These are phyloP conservation scores for Vigna unguiculata DNA, from an alignment of 306 rosid species.

Conservation along the genomic window DNA sequence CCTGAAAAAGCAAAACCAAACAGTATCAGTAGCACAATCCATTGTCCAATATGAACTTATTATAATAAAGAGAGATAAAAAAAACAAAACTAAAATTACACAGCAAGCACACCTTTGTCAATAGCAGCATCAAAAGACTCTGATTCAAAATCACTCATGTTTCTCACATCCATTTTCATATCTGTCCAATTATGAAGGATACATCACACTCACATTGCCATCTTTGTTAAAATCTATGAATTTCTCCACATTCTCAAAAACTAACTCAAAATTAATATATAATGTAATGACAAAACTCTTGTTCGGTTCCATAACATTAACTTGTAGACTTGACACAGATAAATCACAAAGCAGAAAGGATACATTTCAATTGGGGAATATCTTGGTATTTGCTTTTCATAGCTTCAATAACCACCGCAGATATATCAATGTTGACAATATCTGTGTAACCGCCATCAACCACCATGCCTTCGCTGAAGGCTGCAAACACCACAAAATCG, in stretches of 20 bases:
- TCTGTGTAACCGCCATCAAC: slow-evolving; percentile 82
- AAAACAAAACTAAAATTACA: neutral
- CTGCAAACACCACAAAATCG: slow-evolving; percentile 47
- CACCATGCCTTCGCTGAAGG: slow-evolving; percentile 79
- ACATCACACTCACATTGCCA: slow-evolving; percentile 26
- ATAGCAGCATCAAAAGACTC: slow-evolving; percentile 69
- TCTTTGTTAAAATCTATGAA: neutral
- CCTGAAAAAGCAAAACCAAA: slow-evolving; percentile 61
- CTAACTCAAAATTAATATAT: neutral
- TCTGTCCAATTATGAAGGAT: slow-evolving; percentile 58
- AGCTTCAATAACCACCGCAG: slow-evolving; percentile 76
- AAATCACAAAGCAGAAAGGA: slow-evolving; percentile 39
- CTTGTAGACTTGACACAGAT: neutral
- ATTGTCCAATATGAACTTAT: neutral
- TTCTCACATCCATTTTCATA: slow-evolving; percentile 82
- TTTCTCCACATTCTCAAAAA: neutral
- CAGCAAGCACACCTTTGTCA: slow-evolving; percentile 70
- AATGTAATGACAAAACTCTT: neutral
- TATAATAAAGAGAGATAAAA: neutral
- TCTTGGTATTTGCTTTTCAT: slow-evolving; percentile 66
- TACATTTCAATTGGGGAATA: slow-evolving; percentile 70
- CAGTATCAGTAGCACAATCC: slow-evolving; percentile 34
- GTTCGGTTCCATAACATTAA: slow-evolving; percentile 15
- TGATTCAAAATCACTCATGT: slow-evolving; percentile 71
- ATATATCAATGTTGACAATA: slow-evolving; percentile 80